phyloP scores from a whole-genome alignment of 2,329 filamentous ascomycete species.

The Dactylellina sp. region DNA sequence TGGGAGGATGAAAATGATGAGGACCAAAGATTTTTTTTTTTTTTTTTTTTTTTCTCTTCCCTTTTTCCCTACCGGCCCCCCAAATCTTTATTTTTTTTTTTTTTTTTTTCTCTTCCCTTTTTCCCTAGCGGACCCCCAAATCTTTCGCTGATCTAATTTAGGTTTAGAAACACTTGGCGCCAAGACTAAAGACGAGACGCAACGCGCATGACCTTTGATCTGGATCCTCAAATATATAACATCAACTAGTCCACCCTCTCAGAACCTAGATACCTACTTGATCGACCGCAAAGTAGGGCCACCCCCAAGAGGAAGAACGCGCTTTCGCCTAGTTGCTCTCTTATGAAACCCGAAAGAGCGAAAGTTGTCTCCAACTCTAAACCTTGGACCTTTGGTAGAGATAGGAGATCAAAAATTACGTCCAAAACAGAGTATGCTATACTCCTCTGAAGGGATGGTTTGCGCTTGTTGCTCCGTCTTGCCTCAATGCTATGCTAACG shows the following conservation, averaged over 20 bases:
- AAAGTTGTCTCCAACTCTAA: no score
- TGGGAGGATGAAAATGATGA: constrained; percentile 2
- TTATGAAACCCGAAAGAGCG: no score
- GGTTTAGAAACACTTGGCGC: not conserved
- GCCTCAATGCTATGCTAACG: not conserved
- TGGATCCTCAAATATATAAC: not conserved
- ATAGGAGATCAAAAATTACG: no score
- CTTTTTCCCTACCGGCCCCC: constrained; percentile 1
- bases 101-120: constrained; percentile 2
- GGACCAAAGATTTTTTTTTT: constrained; percentile 11
- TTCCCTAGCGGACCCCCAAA: not conserved
- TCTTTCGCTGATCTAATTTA: not conserved
- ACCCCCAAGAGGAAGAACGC: no score
- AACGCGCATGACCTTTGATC: constrained; percentile 9
- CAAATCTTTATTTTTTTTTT: constrained; percentile 1
- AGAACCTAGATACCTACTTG: no score
- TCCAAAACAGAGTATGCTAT: no score
- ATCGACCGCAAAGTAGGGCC: no score
- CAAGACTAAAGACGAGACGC: constrained; percentile 10
- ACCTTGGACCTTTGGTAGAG: no score
- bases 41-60: constrained; percentile 12
- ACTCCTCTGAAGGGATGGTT: no score
- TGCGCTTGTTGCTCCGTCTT: not conserved
- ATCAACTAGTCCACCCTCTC: not conserved
- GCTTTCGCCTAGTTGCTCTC: no score